Percentiles rank a stretch among this genome's conserved stretches.
These are phyloP conservation scores for Fusarium xylarioides DNA, from an alignment of 2,329 filamentous ascomycete species.

Conservation along the genomic window DNA sequence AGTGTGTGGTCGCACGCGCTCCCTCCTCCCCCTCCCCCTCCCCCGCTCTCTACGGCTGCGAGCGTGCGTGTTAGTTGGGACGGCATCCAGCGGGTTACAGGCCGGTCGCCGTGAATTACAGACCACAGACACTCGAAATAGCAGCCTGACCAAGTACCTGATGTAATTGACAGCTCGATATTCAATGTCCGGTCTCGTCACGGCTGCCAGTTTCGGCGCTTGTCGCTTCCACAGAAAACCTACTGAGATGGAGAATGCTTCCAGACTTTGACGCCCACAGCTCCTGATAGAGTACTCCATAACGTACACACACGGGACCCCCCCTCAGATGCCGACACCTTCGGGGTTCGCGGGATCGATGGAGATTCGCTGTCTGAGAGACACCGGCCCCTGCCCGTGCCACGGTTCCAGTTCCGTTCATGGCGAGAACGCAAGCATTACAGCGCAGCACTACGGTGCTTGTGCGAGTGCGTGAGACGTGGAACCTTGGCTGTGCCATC, in stretches of 20 bases:
- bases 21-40: slow-evolving; percentile 14
- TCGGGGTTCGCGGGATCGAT: slow-evolving; percentile 43
- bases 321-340: slow-evolving; percentile 36
- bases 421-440: slow-evolving; percentile 12
- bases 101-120: slow-evolving; percentile 17
- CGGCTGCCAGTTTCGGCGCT: slow-evolving; percentile 8
- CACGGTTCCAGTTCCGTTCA: slow-evolving; percentile 33
- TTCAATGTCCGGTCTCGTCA: slow-evolving; percentile 9
- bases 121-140: neutral
- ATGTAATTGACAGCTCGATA: neutral
- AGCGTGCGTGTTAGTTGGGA: slow-evolving; percentile 6
- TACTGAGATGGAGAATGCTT: slow-evolving; percentile 15
- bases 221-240: neutral
- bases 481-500: slow-evolving; percentile 31
- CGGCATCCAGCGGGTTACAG: slow-evolving; percentile 29
- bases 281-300: slow-evolving; percentile 2
- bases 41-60: slow-evolving; percentile 21
- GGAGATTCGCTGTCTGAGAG: slow-evolving; percentile 37
- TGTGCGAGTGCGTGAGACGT: slow-evolving; percentile 28
- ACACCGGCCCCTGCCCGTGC: slow-evolving; percentile 14
- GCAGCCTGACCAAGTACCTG: slow-evolving; percentile 5
- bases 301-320: slow-evolving; percentile 2
- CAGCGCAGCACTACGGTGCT: slow-evolving; percentile 6
- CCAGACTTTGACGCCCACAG: slow-evolving; percentile 15
- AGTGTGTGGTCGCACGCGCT: slow-evolving; percentile 28